phyloP scores from a whole-genome alignment of 2,329 filamentous ascomycete genomes.

The Stachybotrys chlorohalonatus region DNA sequence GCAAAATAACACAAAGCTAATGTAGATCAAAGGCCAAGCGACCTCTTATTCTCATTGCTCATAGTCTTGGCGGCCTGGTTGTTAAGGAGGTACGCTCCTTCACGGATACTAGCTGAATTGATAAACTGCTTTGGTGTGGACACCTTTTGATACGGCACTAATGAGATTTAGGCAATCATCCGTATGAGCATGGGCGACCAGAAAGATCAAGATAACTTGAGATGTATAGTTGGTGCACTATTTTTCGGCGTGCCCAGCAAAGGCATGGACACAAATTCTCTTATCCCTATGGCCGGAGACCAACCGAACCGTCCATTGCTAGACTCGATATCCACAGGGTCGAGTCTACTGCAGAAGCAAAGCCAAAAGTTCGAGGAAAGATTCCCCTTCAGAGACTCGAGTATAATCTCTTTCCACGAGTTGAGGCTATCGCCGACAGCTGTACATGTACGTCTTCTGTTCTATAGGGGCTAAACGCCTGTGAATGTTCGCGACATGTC shows the following conservation, averaged over 20 bases:
- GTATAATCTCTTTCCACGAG: slow-evolving; percentile 13
- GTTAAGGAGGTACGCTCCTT: slow-evolving; percentile 2
- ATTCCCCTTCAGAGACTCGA: slow-evolving; percentile 2
- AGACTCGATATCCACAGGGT: not conserved
- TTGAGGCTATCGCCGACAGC: slow-evolving; percentile 11
- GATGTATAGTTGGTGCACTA: not conserved
- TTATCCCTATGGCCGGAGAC: slow-evolving; percentile 1
- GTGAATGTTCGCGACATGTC: not conserved
- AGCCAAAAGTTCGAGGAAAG: not conserved
- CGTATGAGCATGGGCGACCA: not conserved
- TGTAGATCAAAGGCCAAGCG: not conserved
- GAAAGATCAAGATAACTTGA: not conserved
- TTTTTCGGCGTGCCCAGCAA: slow-evolving; percentile 3
- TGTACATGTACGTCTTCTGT: slow-evolving; percentile 3
- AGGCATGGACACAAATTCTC: not conserved
- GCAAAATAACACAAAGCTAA: not conserved
- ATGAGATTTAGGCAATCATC: not conserved
- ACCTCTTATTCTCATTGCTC: slow-evolving; percentile 2
- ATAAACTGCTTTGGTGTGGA: not conserved
- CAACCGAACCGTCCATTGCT: slow-evolving; percentile 1
- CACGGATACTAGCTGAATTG: not conserved
- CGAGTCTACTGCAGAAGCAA: not conserved
- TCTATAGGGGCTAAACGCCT: slow-evolving; percentile 1
- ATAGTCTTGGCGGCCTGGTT: slow-evolving; percentile 3
- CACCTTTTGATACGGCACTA: not conserved